Conservation (phyloP, 345 rosid species). For the Gossypium anomalum region DNA sequence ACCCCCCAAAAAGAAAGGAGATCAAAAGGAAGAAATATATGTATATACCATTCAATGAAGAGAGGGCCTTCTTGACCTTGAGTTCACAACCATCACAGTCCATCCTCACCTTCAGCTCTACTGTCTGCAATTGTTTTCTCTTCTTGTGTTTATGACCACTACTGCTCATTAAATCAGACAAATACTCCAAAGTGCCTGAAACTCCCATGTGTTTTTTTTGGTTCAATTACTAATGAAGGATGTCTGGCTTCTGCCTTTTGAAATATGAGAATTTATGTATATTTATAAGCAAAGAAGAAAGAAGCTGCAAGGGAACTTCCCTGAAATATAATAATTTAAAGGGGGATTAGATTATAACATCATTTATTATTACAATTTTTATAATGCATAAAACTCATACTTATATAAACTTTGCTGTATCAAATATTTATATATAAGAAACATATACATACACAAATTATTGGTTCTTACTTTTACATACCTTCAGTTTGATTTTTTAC, state of each 20-base stretch:
- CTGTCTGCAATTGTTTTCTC: conserved; percentile 73
- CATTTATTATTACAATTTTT: too few species aligned
- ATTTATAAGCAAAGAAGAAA: neutral
- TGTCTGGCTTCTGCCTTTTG: neutral
- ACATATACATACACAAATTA: too few species aligned
- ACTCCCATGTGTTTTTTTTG: conserved; percentile 57
- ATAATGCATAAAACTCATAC: too few species aligned
- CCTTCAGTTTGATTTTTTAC: conserved; percentile 10
- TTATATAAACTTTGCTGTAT: too few species aligned
- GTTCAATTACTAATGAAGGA: neutral
- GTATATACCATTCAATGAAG: conserved; percentile 67
- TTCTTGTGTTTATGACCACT: conserved; percentile 46
- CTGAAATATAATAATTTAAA: neutral
- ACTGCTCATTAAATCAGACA: conserved; percentile 71
- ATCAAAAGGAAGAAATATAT: neutral
- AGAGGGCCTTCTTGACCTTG: conserved; percentile 78
- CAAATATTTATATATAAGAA: too few species aligned
- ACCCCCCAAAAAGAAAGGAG: neutral
- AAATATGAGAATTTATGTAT: neutral
- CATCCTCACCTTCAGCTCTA: conserved; percentile 95
- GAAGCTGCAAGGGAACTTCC: conserved; percentile 30
- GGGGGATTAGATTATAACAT: too few species aligned
- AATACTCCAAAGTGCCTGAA: conserved; percentile 71
- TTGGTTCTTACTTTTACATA: conserved; percentile 1
- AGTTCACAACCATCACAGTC: conserved; percentile 99